A percentile compares a stretch with the other conserved stretches of the same genome.
Conservation (phyloP, 768 basidiomycete genomes). For the Ramaria sp. region DNA sequence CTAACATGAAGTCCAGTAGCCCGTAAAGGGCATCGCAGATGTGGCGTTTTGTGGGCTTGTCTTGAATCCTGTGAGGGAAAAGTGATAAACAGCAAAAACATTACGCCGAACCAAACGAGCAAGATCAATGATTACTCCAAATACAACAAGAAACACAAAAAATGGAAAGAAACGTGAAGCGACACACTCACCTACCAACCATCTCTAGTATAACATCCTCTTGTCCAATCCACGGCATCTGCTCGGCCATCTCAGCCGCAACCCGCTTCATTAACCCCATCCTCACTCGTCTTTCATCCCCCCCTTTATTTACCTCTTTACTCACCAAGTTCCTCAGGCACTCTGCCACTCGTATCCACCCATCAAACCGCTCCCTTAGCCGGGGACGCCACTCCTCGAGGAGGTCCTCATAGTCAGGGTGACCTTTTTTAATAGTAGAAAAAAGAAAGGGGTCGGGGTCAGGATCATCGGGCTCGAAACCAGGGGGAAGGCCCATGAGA, state of each 20-base stretch:
- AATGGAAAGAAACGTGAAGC: neutral
- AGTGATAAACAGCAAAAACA: neutral
- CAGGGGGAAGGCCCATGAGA: constrained; percentile 45
- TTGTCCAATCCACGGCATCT: constrained; percentile 48
- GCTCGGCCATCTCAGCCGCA: constrained; percentile 32
- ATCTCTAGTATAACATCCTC: constrained; percentile 47
- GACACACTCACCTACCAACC: constrained; percentile 34
- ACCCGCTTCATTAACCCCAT: constrained; percentile 25
- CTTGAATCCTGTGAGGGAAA: constrained; percentile 35
- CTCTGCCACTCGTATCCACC: constrained; percentile 37
- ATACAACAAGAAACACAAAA: neutral
- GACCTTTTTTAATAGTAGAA: constrained; percentile 38
- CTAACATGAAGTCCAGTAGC: constrained; percentile 37
- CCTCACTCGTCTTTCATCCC: constrained; percentile 19
- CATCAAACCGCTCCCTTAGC: constrained; percentile 44
- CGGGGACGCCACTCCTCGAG: constrained; percentile 50
- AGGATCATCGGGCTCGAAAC: constrained; percentile 27
- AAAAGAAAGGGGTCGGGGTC: constrained; percentile 34
- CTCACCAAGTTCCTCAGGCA: constrained; percentile 18
- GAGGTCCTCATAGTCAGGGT: constrained; percentile 49
- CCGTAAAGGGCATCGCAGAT: constrained; percentile 41
- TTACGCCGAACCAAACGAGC: neutral
- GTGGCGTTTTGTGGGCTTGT: constrained; percentile 42
- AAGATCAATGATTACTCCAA: neutral
- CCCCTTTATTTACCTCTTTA: neutral